Base-by-base conservation (phyloP, 192 early-diverging fungal species). In the Piromyces sp. region DNA sequence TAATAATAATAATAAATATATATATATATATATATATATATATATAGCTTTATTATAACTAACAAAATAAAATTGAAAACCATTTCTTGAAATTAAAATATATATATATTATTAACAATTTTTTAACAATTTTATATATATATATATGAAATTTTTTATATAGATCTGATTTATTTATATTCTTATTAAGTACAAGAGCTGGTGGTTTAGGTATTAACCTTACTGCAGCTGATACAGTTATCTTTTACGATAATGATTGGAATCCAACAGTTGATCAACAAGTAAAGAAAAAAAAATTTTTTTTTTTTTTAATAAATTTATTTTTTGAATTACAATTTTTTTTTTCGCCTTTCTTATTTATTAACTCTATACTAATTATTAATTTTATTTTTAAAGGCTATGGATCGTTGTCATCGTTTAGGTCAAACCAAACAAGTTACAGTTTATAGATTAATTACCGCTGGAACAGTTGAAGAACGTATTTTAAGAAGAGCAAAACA, bases 251-350 rank as follows among this genome's bases (percentile, higher is more conserved):
- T 84, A 94, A 91, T 79, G 94, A 95, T 84, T 95, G 94, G 94
- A 95, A 95, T 83, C 94, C 94, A 19, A 95, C 94, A 0, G 94
- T 95, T 26, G 94, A 96, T 88, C 94, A 95, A 84, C 94, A 96
- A 84, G 84, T 87, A 37, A 40, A n/a, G 5, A 13, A 79, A 30
- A 33, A 14, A 33, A 40, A 40, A 15, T 40, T 51, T 3, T 51
- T 51, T 51, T 51, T 51, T 51, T 51, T 51, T 51, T 51, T 51
- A n/a, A n/a, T n/a, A n/a, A n/a, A n/a, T 22, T 51, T 22, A 22
- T 22, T 51, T 51, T 16, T 30, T 79, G 11, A 82, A 30, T 30
- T 29, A 81, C n/a, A n/a, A n/a, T n/a, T n/a, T n/a, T n/a, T n/a
- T n/a, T n/a, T n/a, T n/a, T n/a, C n/a, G n/a, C n/a, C n/a, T n/a